These are phyloP conservation scores for Sphagnum fallax DNA, from an alignment of 228 moss, liverwort and hornwort species.

Conservation along the genomic window DNA sequence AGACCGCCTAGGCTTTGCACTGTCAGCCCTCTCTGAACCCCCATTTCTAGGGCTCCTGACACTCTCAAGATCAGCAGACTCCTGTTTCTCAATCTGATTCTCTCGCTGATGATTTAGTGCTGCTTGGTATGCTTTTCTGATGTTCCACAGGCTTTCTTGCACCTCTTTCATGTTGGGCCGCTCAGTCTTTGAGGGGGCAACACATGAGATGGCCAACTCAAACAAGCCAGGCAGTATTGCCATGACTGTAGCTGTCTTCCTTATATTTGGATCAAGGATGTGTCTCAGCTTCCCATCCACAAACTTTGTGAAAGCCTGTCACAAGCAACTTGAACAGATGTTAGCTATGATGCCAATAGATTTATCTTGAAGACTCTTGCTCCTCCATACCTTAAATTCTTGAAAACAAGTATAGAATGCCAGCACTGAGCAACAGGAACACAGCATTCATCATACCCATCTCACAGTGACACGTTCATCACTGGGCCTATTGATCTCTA, in stretches of 20 bases:
- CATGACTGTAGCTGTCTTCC: constrained; percentile 15
- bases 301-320: constrained; percentile 56
- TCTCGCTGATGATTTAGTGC: constrained; percentile 21
- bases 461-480: constrained; percentile 80
- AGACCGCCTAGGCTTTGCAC: constrained; percentile 13
- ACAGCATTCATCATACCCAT: constrained; percentile 37
- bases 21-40: constrained; percentile 13
- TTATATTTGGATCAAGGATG: constrained; percentile 50
- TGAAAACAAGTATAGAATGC: too few relatives aligned
- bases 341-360: too few relatives aligned
- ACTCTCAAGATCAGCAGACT: constrained; percentile 15
- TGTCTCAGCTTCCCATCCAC: constrained; percentile 43
- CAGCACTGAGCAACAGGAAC: too few relatives aligned
- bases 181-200: constrained; percentile 53
- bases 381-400: too few relatives aligned
- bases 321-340: too few relatives aligned
- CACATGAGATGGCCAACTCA: constrained; percentile 56
- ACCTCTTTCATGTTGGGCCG: constrained; percentile 61
- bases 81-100: constrained; percentile 12
- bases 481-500: constrained; percentile 64
- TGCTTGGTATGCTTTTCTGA: constrained; percentile 54
- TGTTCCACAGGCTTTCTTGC: constrained; percentile 48
- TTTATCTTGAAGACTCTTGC: too few relatives aligned
- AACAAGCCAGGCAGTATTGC: constrained; percentile 32
- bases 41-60: constrained; percentile 13